Evolutionary conservation across 225 moss, liverwort and hornwort species (phyloP).

Genomic region (Physcomitrellopsis africana): DNA sequence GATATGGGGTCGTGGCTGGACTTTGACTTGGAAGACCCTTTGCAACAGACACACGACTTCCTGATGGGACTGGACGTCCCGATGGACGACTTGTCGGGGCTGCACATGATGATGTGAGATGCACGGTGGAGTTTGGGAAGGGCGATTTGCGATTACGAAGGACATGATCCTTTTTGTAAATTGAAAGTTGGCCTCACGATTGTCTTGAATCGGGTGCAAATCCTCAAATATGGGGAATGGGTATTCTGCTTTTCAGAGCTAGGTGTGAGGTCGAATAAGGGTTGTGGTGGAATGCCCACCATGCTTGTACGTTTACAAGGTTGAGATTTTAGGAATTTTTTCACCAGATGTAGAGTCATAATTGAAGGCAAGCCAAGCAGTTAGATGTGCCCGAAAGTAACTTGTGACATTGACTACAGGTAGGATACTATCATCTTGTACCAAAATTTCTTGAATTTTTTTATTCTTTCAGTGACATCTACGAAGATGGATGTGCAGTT

Average conservation of each 20-base stretch:
- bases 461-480: no score
- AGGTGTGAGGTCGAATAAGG: constrained; percentile 17
- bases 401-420: no score
- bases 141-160: neutral
- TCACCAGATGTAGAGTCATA: no score
- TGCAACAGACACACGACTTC: constrained; percentile 47
- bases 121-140: neutral
- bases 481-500: no score
- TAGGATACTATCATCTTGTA: no score
- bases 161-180: constrained; percentile 24
- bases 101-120: constrained; percentile 69
- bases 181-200: constrained; percentile 18
- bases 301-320: no score
- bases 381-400: no score
- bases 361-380: no score
- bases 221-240: neutral
- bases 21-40: constrained; percentile 58
- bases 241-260: neutral
- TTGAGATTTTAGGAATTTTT: no score
- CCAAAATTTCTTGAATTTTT: no score
- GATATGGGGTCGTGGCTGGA: constrained; percentile 66
- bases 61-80: constrained; percentile 74
- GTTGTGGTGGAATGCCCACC: no score
- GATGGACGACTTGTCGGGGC: constrained; percentile 75
- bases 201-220: neutral